Evolutionary conservation across 176 grass and related monocot genomes (phyloP).

Genomic region (Oropetium thomaeum): DNA sequence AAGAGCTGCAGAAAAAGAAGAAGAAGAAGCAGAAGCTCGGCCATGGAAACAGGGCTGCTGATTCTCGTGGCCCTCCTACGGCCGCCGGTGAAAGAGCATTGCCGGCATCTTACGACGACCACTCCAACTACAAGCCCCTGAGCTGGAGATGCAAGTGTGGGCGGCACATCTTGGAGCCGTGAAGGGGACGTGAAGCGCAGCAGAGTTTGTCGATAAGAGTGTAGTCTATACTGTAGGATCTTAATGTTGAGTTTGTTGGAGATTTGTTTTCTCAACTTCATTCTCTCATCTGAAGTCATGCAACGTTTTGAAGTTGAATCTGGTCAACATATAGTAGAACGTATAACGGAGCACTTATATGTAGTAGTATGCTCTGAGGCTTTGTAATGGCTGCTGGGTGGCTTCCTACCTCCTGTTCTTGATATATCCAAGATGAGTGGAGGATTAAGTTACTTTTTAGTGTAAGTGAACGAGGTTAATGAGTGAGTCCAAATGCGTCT

Average conservation of each 20-base stretch:
- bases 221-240: slow-evolving; percentile 11
- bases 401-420: neutral
- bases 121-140: slow-evolving; percentile 75
- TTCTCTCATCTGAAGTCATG: neutral
- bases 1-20: slow-evolving; percentile 18
- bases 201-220: slow-evolving; percentile 24
- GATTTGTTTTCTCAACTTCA: neutral
- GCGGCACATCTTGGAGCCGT: slow-evolving; percentile 42
- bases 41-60: slow-evolving; percentile 25
- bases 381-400: neutral
- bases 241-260: slow-evolving; percentile 1
- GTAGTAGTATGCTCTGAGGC: too few relatives aligned
- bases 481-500: neutral
- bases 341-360: neutral
- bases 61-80: neutral
- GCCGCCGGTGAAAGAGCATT: neutral
- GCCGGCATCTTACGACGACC: slow-evolving; percentile 46
- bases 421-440: neutral
- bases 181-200: neutral
- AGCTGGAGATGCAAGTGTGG: slow-evolving; percentile 77
- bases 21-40: slow-evolving; percentile 14
- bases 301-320: neutral
- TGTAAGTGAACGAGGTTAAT: neutral
- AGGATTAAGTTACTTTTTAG: neutral
- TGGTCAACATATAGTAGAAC: too few relatives aligned